These are phyloP conservation scores for Chiua virens DNA, from an alignment of 768 basidiomycete genomes.

Conservation along the genomic window DNA sequence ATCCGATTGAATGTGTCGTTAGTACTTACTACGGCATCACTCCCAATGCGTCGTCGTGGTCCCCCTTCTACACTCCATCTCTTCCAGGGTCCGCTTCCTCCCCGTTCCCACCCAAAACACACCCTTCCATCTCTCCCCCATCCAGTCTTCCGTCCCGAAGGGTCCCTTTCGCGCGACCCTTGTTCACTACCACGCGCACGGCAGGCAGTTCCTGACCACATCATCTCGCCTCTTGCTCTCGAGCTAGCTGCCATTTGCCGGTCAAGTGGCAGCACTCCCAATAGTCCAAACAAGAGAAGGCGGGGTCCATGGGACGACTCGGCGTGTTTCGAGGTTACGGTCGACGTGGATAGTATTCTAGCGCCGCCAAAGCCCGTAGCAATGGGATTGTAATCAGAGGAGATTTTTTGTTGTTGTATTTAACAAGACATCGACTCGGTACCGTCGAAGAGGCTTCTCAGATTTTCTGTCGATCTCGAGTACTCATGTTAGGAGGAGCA, in stretches of 20 bases:
- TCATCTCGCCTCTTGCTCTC: constrained; percentile 20
- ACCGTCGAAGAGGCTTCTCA: too few species aligned
- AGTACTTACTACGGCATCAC: neutral
- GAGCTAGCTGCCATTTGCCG: constrained; percentile 17
- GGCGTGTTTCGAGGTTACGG: constrained; percentile 38
- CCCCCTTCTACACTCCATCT: constrained; percentile 69
- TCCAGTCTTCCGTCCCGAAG: constrained; percentile 46
- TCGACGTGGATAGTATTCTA: constrained; percentile 50
- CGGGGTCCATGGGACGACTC: constrained; percentile 65
- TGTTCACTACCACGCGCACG: constrained; percentile 18
- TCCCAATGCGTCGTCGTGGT: constrained; percentile 61
- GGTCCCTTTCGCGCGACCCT: constrained; percentile 22
- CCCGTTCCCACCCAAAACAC: constrained; percentile 62
- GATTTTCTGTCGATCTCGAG: too few species aligned
- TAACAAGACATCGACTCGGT: too few species aligned
- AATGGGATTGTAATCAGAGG: constrained; percentile 10
- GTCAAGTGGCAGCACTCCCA: constrained; percentile 14
- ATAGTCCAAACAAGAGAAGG: constrained; percentile 18
- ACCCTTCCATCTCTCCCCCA: constrained; percentile 64
- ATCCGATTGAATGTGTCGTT: neutral
- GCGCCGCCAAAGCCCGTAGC: constrained; percentile 48
- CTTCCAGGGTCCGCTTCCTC: constrained; percentile 58
- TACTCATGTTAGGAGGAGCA: too few species aligned
- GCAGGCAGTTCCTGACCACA: constrained; percentile 2
- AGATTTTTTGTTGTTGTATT: neutral